These are phyloP conservation scores for Penicillium italicum DNA, from an alignment of 2,329 filamentous ascomycete genomes.

Conservation along the genomic window DNA sequence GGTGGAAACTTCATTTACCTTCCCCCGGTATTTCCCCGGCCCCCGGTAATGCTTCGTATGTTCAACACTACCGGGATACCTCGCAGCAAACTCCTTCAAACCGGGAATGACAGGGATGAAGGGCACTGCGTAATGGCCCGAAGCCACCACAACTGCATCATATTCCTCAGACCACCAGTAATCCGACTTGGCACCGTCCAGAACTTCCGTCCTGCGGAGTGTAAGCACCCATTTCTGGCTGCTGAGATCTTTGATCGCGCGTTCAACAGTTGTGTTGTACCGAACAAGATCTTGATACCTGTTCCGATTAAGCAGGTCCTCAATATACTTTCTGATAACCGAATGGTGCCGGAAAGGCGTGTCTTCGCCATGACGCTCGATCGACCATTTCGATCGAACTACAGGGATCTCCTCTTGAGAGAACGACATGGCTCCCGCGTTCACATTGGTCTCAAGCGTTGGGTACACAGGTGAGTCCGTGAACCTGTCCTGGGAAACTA, in stretches of 20 bases:
- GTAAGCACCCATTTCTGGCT: conserved; percentile 53
- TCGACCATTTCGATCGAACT: conserved; percentile 40
- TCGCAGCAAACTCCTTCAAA: conserved; percentile 38
- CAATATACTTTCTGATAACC: conserved; percentile 55
- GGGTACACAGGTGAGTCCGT: conserved; percentile 60
- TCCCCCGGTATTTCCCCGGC: conserved; percentile 39
- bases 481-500: conserved; percentile 48
- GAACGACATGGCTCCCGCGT: conserved; percentile 58
- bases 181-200: conserved; percentile 39
- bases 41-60: conserved; percentile 44
- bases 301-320: conserved; percentile 52
- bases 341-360: conserved; percentile 62
- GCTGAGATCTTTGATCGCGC: conserved; percentile 48
- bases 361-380: conserved; percentile 52
- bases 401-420: conserved; percentile 54
- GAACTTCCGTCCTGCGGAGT: conserved; percentile 41
- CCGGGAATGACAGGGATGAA: conserved; percentile 47
- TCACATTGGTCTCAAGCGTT: conserved; percentile 63
- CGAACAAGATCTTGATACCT: conserved; percentile 50
- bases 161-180: conserved; percentile 63
- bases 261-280: conserved; percentile 59
- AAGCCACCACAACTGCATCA: conserved; percentile 60
- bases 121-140: conserved; percentile 59
- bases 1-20: conserved; percentile 19
- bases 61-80: conserved; percentile 38